Evolutionary conservation across 495 filamentous ascomycete genomes (phyloP).

Genomic region (Beverwykella pulmonaria): DNA sequence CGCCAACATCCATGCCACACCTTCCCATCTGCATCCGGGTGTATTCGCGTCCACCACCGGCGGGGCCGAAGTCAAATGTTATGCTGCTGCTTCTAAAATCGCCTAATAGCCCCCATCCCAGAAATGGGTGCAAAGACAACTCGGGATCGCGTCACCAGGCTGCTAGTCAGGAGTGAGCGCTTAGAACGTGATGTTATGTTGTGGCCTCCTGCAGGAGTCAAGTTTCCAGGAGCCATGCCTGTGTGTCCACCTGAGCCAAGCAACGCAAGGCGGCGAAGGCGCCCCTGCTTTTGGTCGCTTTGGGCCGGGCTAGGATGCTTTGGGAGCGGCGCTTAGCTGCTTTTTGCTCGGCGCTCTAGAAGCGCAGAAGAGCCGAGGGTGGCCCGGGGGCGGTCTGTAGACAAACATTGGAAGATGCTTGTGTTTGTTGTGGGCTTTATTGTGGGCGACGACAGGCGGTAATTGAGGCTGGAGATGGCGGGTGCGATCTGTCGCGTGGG

Average conservation of each 20-base stretch:
- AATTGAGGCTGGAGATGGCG: background rate
- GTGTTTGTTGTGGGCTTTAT: no score
- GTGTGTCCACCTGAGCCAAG: constrained; percentile 9
- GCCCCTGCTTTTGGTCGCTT: background rate
- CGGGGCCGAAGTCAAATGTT: no score
- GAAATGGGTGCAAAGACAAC: background rate
- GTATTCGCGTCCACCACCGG: no score
- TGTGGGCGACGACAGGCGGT: no score
- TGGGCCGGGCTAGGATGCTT: background rate
- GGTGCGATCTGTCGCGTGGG: background rate
- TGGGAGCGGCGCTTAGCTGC: background rate
- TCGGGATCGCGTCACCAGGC: background rate
- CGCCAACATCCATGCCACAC: background rate
- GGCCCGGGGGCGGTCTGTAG: no score
- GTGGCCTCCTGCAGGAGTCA: background rate
- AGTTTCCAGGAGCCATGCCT: background rate
- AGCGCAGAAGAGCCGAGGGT: no score
- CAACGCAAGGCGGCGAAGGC: background rate
- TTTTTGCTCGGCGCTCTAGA: background rate
- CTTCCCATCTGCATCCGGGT: background rate
- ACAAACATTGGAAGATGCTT: no score
- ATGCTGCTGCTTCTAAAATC: no score
- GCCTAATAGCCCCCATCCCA: background rate
- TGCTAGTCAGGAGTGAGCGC: background rate
- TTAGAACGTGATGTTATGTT: constrained; percentile 1